Conservation (phyloP, 2,329 filamentous ascomycete species). For the Pseudogymnoascus sp. region DNA sequence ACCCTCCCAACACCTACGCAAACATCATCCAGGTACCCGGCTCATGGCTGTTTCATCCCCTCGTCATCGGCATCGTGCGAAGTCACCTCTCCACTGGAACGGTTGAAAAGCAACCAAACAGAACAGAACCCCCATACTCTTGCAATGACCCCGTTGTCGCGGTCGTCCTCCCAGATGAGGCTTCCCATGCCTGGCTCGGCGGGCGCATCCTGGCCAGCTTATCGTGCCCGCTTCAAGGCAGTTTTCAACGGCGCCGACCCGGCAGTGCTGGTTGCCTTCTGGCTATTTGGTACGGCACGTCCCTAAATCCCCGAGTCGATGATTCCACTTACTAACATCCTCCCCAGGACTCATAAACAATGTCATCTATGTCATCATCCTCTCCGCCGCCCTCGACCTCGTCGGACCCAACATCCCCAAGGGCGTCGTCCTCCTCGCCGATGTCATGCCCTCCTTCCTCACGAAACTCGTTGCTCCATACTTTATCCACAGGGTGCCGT, state of each 20-base stretch:
- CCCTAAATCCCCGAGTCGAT: neutral
- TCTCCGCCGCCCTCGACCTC: slow-evolving; percentile 90
- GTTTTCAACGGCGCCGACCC: slow-evolving; percentile 61
- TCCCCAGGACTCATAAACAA: slow-evolving; percentile 86
- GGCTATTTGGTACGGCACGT: slow-evolving; percentile 70
- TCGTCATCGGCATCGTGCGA: neutral
- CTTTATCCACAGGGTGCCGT: slow-evolving; percentile 84
- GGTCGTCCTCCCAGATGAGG: slow-evolving; percentile 24
- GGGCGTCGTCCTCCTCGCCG: slow-evolving; percentile 83
- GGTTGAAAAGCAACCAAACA: neutral
- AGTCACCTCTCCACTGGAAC: neutral
- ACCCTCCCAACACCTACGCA: neutral
- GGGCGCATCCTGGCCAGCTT: slow-evolving; percentile 64
- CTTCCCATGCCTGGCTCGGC: slow-evolving; percentile 52
- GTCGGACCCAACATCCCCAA: slow-evolving; percentile 83
- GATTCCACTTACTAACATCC: slow-evolving; percentile 1
- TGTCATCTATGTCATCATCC: slow-evolving; percentile 93
- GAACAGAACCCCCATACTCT: neutral
- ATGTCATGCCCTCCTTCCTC: slow-evolving; percentile 82
- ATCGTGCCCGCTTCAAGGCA: slow-evolving; percentile 54
- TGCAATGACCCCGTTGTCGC: neutral
- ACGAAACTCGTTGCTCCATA: slow-evolving; percentile 87
- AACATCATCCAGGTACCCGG: slow-evolving; percentile 4
- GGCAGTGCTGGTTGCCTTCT: slow-evolving; percentile 73
- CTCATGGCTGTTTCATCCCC: slow-evolving; percentile 1